Evolutionary conservation across 2,329 filamentous ascomycete genomes (phyloP).

Genomic region (Alternaria sp.): DNA sequence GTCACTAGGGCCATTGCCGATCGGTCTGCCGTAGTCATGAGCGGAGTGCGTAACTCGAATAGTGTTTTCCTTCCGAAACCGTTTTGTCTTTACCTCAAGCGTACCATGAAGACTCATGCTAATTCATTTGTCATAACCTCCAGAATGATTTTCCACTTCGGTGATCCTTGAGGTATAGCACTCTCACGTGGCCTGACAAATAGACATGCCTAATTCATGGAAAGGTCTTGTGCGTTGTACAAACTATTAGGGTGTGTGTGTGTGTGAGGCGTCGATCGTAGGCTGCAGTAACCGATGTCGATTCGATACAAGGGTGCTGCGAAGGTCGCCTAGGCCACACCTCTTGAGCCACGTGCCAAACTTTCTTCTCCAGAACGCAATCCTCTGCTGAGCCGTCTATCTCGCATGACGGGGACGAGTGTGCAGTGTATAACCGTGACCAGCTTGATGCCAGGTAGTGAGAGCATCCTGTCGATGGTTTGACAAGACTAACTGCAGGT

Average conservation of each 20-base stretch:
- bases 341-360: neutral
- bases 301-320: neutral
- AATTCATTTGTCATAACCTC: neutral
- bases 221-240: too few species aligned
- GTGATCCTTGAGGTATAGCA: neutral
- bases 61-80: neutral
- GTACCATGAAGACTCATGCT: neutral
- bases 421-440: neutral
- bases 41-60: neutral
- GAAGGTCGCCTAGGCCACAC: neutral
- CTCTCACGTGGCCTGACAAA: neutral
- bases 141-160: neutral
- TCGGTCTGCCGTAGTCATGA: too few species aligned
- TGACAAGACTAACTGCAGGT: neutral
- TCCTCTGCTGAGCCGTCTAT: neutral
- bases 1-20: too few species aligned
- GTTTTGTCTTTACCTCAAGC: neutral
- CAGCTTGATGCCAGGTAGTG: neutral
- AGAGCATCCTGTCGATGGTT: neutral
- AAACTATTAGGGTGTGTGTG: neutral
- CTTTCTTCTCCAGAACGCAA: neutral
- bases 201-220: too few species aligned
- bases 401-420: neutral
- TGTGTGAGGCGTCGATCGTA: neutral
- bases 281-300: neutral